A percentile compares a stretch with the other conserved stretches of the same genome.
Evolutionary conservation across 441 rosid genomes (phyloP).

Genomic region (Viola pubescens): DNA sequence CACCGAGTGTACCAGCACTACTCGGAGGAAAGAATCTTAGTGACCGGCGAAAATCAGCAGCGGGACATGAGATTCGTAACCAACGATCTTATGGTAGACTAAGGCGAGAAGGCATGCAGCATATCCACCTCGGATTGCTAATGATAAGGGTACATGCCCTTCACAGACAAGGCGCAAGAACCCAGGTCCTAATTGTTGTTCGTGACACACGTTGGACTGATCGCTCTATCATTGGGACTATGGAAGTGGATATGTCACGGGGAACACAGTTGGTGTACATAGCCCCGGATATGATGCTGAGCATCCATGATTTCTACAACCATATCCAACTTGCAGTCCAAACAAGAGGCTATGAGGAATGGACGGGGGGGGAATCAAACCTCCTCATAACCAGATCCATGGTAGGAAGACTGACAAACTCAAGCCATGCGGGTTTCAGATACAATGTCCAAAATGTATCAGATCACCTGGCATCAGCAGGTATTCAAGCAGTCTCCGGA

Average conservation of each 20-base stretch:
- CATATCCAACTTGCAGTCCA: neutral
- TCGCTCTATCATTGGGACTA: neutral
- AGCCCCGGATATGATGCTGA: too few species aligned
- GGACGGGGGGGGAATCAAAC: too few species aligned
- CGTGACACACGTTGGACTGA: neutral
- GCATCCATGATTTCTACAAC: neutral
- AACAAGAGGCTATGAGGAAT: neutral
- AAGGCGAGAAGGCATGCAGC: neutral
- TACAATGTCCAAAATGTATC: neutral
- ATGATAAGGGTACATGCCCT: neutral
- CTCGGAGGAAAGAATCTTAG: neutral
- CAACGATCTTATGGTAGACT: neutral
- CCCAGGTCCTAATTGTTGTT: neutral
- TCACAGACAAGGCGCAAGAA: neutral
- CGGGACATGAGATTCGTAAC: neutral
- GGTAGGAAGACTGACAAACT: too few species aligned
- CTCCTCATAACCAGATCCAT: too few species aligned
- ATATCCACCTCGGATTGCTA: neutral
- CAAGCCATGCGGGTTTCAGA: too few species aligned
- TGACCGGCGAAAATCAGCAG: neutral
- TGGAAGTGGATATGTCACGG: too few species aligned
- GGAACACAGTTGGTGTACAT: too few species aligned
- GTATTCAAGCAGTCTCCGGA: neutral
- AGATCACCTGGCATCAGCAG: neutral
- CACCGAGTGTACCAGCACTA: neutral